phyloP scores from a whole-genome alignment of 441 rosid species.

The Rhodomyrtus psidioides region DNA sequence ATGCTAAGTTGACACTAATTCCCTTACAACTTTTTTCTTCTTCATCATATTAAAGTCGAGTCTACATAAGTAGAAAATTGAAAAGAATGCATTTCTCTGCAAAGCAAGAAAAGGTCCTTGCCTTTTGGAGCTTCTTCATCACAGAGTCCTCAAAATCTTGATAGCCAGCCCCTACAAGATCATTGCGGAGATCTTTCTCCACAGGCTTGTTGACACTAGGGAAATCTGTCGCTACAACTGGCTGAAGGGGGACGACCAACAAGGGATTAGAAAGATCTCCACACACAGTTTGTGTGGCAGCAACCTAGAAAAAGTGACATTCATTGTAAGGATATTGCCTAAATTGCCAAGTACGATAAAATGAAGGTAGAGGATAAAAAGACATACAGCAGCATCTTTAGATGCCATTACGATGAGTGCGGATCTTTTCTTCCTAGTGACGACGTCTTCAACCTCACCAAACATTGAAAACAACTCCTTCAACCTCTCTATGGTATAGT shows the following conservation, averaged over 20 bases:
- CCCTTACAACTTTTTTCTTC: neutral
- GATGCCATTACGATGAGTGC: constrained; percentile 78
- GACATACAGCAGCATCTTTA: constrained; percentile 53
- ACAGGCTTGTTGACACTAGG: constrained; percentile 17
- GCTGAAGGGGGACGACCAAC: constrained; percentile 64
- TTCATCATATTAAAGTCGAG: neutral
- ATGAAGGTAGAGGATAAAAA: neutral
- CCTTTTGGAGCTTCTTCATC: constrained; percentile 54
- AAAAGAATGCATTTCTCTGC: neutral
- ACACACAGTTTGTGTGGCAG: constrained; percentile 47
- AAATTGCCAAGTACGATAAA: neutral
- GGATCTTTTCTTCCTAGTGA: constrained; percentile 65
- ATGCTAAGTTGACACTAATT: neutral
- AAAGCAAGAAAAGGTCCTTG: constrained; percentile 2
- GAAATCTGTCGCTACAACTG: constrained; percentile 25
- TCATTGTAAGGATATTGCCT: neutral
- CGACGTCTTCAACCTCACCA: constrained; percentile 81
- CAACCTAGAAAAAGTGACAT: constrained; percentile 31
- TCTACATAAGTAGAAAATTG: neutral
- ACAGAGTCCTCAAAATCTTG: constrained; percentile 63
- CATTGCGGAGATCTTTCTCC: constrained; percentile 36
- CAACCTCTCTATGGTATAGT: constrained; percentile 48
- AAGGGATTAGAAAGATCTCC: constrained; percentile 65
- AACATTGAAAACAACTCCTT: constrained; percentile 57
- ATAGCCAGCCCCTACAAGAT: constrained; percentile 62